phyloP scores from a whole-genome alignment of 2,329 filamentous ascomycete genomes.

The Ophiocordyceps australis region DNA sequence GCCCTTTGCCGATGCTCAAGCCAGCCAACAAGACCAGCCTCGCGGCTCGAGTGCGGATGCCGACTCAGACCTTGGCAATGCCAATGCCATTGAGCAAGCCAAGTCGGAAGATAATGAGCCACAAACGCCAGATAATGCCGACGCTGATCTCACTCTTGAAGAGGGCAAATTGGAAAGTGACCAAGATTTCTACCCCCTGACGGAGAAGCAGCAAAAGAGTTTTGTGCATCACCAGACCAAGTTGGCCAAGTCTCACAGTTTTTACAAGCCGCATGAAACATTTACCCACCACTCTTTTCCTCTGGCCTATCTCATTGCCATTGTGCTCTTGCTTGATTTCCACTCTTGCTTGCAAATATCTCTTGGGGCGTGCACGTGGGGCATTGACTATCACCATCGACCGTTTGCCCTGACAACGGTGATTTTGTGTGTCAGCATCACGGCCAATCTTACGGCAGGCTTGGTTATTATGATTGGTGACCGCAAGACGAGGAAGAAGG shows the following conservation, averaged over 20 bases:
- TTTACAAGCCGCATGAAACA: constrained; percentile 81
- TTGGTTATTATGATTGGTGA: constrained; percentile 63
- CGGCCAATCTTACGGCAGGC: constrained; percentile 60
- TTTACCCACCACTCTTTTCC: constrained; percentile 68
- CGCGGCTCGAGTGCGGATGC: neutral
- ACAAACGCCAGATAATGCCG: neutral
- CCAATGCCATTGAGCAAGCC: constrained; percentile 16
- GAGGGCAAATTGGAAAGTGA: constrained; percentile 10
- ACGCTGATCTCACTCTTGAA: neutral
- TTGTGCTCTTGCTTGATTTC: constrained; percentile 62
- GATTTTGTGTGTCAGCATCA: constrained; percentile 64
- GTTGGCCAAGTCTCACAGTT: constrained; percentile 67
- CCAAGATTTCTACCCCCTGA: constrained; percentile 42
- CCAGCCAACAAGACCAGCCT: neutral
- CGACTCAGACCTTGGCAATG: constrained; percentile 4
- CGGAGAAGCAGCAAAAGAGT: constrained; percentile 43
- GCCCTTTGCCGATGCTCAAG: neutral
- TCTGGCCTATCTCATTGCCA: constrained; percentile 51
- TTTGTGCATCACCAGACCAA: constrained; percentile 65
- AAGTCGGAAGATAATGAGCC: constrained; percentile 16
- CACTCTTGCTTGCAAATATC: constrained; percentile 69
- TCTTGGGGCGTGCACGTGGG: constrained; percentile 63
- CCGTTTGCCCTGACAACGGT: constrained; percentile 60
- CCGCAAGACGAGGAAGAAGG: constrained; percentile 64
- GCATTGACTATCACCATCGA: constrained; percentile 51